Percentiles rank a stretch among this genome's conserved stretches.
These are phyloP conservation scores for Plasmodium adleri DNA, from an alignment of 169 alveolate species.

Conservation along the genomic window DNA sequence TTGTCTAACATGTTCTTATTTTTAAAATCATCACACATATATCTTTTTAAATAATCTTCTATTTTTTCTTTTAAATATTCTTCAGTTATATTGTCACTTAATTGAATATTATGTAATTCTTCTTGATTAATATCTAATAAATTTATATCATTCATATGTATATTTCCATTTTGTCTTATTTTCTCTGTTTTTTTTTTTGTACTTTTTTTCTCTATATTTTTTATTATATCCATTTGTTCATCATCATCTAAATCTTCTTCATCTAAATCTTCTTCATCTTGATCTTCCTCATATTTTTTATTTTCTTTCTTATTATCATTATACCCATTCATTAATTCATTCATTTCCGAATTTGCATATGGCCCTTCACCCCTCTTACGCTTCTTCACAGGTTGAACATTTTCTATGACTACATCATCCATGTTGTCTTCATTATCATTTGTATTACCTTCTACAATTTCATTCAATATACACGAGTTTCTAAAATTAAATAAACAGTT, in stretches of 20 bases:
- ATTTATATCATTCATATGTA: not conserved
- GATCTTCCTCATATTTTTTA: not conserved
- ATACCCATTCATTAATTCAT: not conserved
- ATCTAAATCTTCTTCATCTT: not conserved
- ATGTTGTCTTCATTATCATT: not conserved
- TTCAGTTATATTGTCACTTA: not conserved
- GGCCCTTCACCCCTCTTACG: not conserved
- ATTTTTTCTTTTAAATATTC: constrained; percentile 3
- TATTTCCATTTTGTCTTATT: not conserved
- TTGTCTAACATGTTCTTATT: not conserved
- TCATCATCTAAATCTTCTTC: not conserved
- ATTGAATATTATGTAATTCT: not conserved
- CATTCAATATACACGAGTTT: constrained; percentile 19
- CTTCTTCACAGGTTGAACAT: not conserved
- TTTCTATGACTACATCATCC: not conserved
- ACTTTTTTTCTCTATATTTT: not conserved
- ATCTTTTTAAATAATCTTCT: not conserved
- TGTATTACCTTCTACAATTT: constrained; percentile 21
- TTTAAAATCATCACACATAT: not conserved
- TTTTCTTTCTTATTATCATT: not conserved
- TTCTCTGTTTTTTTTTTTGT: not conserved
- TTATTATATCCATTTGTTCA: not conserved
- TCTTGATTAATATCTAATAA: not conserved
- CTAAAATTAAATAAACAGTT: constrained; percentile 63
- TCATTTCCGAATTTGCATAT: not conserved